These are phyloP conservation scores for Eucalyptus cloeziana DNA, from an alignment of 345 rosid species.

Conservation along the genomic window DNA sequence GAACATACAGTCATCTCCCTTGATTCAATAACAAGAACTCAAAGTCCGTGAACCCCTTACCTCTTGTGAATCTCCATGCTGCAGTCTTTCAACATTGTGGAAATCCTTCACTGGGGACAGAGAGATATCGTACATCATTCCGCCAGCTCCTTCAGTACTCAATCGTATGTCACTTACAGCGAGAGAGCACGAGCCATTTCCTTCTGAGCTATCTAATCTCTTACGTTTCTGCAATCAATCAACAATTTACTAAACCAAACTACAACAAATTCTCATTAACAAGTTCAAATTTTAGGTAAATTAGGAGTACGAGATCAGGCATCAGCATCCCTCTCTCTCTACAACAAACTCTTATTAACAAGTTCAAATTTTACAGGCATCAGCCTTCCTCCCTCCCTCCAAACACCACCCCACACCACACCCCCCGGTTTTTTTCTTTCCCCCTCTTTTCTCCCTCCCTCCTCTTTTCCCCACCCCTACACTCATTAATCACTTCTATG, in stretches of 20 bases:
- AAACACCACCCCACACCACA: no score
- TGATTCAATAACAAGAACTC: not conserved
- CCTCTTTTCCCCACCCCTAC: no score
- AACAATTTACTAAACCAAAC: not conserved
- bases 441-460: no score
- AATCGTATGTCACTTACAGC: slow-evolving; percentile 40
- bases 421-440: no score
- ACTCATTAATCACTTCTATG: not conserved
- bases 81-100: slow-evolving; percentile 61
- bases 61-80: slow-evolving; percentile 40
- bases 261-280: not conserved
- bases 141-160: slow-evolving; percentile 24
- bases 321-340: not conserved
- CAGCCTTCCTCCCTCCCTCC: not conserved
- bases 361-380: not conserved
- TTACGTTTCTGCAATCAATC: slow-evolving; percentile 22
- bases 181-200: slow-evolving; percentile 7
- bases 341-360: not conserved
- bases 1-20: not conserved
- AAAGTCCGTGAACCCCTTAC: slow-evolving; percentile 9
- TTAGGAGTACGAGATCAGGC: not conserved
- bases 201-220: slow-evolving; percentile 11
- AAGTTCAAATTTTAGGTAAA: not conserved
- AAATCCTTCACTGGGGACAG: slow-evolving; percentile 69
- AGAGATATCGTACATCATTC: slow-evolving; percentile 33